Evolutionary conservation across 768 basidiomycete genomes (phyloP), one percentile per base, ranked within the genome.

Genomic region (Infundibulicybe gibba): DNA sequence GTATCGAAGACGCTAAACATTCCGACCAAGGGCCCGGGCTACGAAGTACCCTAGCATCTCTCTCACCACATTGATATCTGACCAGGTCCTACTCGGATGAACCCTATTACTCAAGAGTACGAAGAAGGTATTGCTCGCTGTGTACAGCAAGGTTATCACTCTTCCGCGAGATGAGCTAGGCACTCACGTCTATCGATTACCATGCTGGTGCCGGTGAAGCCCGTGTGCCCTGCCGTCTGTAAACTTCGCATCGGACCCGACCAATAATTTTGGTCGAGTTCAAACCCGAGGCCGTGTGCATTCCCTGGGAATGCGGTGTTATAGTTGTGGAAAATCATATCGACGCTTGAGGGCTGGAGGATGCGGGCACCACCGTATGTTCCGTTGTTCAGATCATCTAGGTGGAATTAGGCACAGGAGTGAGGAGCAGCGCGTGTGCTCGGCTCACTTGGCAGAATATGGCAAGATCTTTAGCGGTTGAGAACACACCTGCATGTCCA

Each of bases 321-420:
- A 35, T 51, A 63, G 40, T 63, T 51, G 16, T 54, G 54, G 41
- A 63, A 63, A 40, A 63, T 63, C 40, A 60, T 48, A 33, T 61
- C 57, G 12, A 63, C 62, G 2, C 56, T 63, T 19, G 52, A 53
- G 6, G 58, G 53, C 45, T 59, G 46, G 16, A 63, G 52, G 30
- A 61, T 56, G 13, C 42, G 52, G 6, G 45, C 48, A 1, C 54
- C 58, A 37, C 49, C 52, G 41, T 60, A 63, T 11, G 60, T 63
- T 3, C 62, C 62, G 39, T 61, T 61, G 40, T 63, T 61, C 39
- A 61, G 17, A 63, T 60, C 62, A 61, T 63, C 59, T 63, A 44
- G n/a, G 15, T 17, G 21, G 31, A 2, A 16, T 12, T 17, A 17
- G 5, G n/a, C n/a, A 13, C 25, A 25, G 8, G 25, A 25, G 25